Evolutionary conservation across 352 stramenopile species (phyloP), one percentile per base, ranked within the genome.

Genomic region (Globisporangium emineosum): DNA sequence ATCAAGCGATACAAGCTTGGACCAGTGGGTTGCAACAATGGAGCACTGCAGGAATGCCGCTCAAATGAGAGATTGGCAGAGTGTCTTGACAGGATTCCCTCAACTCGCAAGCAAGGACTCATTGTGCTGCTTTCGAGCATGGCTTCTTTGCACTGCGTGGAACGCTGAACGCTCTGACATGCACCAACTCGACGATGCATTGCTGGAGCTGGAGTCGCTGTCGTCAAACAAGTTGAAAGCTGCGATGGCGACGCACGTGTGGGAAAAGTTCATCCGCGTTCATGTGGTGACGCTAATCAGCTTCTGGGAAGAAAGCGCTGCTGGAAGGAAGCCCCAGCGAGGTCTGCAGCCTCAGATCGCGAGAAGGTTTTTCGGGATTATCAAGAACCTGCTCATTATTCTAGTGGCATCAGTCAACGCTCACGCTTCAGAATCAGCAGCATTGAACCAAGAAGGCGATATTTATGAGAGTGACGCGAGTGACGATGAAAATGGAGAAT

Each of bases 91-190:
- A 30, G 66, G 68, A 21, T 93, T 89, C 62, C 80, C 76, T 12
- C 86, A 91, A 58, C 81, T 93, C 35, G 72, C 75, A 2, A 68
- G 85, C 55, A 68, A 71, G 9, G 77, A 93, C 51, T 62, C 79
- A 2, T 63, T 93, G 5, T 83, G 79, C 52, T 92, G 81, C 51
- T 93, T 91, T 54, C 79, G 84, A 33, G 80, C 82, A 13, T 74
- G 61, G 27, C 58, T 89, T 23, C 69, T 95, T 1, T 93, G 83
- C 58, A 68, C 81, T 7, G 83, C 84, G 27, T 95, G 86, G 86
- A 95, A 93, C 59, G 73, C 82, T 5, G 83, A 92, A 54, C 81
- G 86, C 60, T 90, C 86, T 0, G 78, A 92, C 29, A 93, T 95
- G 86, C 81, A 83, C n/a, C 84, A 93, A 50, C 70, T 95, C 12